Evolutionary conservation across 1,284 basidiomycete species (phyloP).

Genomic region (Salmacisia buchloeana): DNA sequence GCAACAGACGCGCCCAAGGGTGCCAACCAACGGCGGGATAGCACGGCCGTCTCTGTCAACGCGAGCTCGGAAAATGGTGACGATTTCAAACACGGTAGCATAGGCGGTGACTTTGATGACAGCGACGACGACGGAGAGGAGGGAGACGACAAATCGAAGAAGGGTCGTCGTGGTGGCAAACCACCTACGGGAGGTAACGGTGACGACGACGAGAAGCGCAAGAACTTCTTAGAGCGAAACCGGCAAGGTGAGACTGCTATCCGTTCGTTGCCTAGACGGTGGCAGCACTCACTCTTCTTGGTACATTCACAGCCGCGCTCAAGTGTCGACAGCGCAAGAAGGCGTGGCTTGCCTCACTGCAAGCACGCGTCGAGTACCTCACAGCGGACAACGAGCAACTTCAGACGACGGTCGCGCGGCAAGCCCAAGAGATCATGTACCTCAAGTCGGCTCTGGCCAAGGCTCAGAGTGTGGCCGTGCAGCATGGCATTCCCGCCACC

Average conservation of each 20-base stretch:
- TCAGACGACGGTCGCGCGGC: conserved; percentile 55
- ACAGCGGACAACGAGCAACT: conserved; percentile 91
- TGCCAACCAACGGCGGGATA: conserved; percentile 8
- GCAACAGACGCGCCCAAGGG: conserved; percentile 10
- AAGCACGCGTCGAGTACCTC: conserved; percentile 86
- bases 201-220: conserved; percentile 48
- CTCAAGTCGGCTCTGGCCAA: conserved; percentile 43
- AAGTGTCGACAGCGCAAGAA: conserved; percentile 99
- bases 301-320: conserved; percentile 67
- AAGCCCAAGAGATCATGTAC: conserved; percentile 56
- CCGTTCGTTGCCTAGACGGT: conserved; percentile 3
- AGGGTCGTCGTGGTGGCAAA: conserved; percentile 14
- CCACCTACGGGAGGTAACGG: conserved; percentile 20
- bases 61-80: conserved; percentile 3
- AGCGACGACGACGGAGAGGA: conserved; percentile 22
- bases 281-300: conserved; percentile 13
- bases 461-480: conserved; percentile 15
- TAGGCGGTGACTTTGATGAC: conserved; percentile 16
- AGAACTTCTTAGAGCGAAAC: conserved; percentile 47
- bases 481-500: background rate
- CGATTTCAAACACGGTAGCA: background rate
- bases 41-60: background rate
- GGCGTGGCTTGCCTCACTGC: conserved; percentile 87
- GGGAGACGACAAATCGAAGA: conserved; percentile 6
- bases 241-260: conserved; percentile 25